These are phyloP conservation scores for Ganoderma boninense DNA, from an alignment of 1,284 basidiomycete species.

Conservation along the genomic window DNA sequence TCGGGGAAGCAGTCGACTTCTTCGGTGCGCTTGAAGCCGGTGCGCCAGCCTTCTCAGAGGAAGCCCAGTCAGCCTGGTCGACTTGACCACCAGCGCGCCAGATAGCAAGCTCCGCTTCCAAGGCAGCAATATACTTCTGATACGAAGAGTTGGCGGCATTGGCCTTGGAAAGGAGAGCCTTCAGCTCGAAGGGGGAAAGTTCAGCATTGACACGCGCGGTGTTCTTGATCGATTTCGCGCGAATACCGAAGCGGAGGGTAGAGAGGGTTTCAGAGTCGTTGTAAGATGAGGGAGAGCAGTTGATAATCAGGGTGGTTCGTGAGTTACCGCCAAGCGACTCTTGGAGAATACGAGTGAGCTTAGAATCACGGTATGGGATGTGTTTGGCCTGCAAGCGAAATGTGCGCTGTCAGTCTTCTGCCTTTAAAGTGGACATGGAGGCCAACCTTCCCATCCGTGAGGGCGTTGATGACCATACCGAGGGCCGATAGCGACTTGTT, in stretches of 20 bases:
- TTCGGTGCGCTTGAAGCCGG: constrained; percentile 56
- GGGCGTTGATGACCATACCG: constrained; percentile 99
- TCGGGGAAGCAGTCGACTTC: constrained; percentile 68
- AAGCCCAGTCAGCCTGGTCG: constrained; percentile 87
- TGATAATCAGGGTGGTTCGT: constrained; percentile 98
- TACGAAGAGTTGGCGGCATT: constrained; percentile 86
- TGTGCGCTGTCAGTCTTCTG: background rate
- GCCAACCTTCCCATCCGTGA: constrained; percentile 93
- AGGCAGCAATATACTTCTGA: constrained; percentile 87
- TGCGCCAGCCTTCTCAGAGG: constrained; percentile 66
- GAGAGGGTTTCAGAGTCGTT: constrained; percentile 98
- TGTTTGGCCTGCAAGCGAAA: constrained; percentile 82
- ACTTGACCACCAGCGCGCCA: constrained; percentile 94
- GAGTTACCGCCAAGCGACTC: constrained; percentile 99
- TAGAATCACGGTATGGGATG: constrained; percentile 99
- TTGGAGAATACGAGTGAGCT: constrained; percentile 99
- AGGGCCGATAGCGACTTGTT: constrained; percentile 98
- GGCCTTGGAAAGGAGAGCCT: constrained; percentile 90
- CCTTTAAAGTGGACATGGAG: constrained; percentile 4
- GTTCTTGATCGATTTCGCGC: constrained; percentile 99
- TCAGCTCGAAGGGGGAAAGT: constrained; percentile 96
- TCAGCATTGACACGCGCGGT: constrained; percentile 98
- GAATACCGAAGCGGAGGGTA: constrained; percentile 98
- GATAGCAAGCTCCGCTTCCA: constrained; percentile 91
- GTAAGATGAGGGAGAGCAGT: constrained; percentile 97